phyloP scores from a whole-genome alignment of 352 stramenopile species.

The Phytophthora megakarya region DNA sequence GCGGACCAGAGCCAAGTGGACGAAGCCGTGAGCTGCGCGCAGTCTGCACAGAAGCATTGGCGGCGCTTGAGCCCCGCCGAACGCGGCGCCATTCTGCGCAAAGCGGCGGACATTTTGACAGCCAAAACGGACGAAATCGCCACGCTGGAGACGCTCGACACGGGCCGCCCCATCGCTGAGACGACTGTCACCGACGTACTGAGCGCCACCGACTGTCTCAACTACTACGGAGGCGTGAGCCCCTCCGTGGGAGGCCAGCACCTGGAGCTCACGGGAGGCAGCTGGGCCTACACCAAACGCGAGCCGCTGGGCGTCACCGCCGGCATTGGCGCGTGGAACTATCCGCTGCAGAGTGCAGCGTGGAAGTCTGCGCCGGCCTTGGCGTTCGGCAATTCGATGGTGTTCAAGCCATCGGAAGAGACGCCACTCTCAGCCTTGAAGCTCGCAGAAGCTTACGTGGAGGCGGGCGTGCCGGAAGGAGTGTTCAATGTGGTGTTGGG shows the following conservation, averaged over 20 bases:
- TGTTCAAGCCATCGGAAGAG: slow-evolving; percentile 92
- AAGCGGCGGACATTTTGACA: slow-evolving; percentile 66
- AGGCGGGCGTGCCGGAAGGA: slow-evolving; percentile 70
- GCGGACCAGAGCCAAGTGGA: slow-evolving; percentile 55
- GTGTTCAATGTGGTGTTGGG: slow-evolving; percentile 86
- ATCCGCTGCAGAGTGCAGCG: slow-evolving; percentile 75
- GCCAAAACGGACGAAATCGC: slow-evolving; percentile 67
- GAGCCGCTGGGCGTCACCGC: slow-evolving; percentile 77
- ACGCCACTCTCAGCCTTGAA: slow-evolving; percentile 79
- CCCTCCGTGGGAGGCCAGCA: slow-evolving; percentile 75
- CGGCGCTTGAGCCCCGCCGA: slow-evolving; percentile 58
- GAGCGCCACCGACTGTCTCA: slow-evolving; percentile 75
- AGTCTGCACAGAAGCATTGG: slow-evolving; percentile 66
- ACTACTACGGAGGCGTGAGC: slow-evolving; percentile 76
- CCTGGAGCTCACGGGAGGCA: slow-evolving; percentile 63
- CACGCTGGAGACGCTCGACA: slow-evolving; percentile 78
- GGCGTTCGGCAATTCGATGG: slow-evolving; percentile 89
- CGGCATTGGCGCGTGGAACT: slow-evolving; percentile 86
- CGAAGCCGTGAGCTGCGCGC: slow-evolving; percentile 49
- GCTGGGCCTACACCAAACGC: slow-evolving; percentile 78
- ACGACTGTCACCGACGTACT: slow-evolving; percentile 70
- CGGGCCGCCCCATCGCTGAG: slow-evolving; percentile 75
- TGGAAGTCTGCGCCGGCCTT: slow-evolving; percentile 86
- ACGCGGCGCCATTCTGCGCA: slow-evolving; percentile 66
- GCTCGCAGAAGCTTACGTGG: slow-evolving; percentile 68